phyloP scores from a whole-genome alignment of 108 stramenopile species.

The Skeletonema marinoi region DNA sequence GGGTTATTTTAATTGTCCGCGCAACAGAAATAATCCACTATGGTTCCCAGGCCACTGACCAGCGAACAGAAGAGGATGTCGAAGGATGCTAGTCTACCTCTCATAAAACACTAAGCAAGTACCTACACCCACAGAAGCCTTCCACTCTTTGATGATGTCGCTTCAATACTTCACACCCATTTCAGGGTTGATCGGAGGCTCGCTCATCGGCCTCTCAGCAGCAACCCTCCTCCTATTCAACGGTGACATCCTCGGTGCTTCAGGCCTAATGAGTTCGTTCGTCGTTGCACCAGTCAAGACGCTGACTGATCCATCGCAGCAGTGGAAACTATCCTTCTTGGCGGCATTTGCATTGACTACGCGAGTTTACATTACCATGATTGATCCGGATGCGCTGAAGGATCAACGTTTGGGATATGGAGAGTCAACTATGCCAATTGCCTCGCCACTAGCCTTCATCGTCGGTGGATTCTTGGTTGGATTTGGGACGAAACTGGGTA shows the following conservation, averaged over 20 bases:
- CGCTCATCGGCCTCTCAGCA: constrained; percentile 44
- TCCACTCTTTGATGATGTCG: constrained; percentile 1
- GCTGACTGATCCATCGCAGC: constrained; percentile 21
- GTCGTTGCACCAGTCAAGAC: constrained; percentile 26
- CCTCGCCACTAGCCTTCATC: constrained; percentile 47
- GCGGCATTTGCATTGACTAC: constrained; percentile 54
- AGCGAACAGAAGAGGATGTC: too few species aligned
- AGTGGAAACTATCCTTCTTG: constrained; percentile 58
- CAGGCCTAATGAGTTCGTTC: constrained; percentile 47
- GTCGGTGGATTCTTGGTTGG: constrained; percentile 76
- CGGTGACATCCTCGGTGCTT: constrained; percentile 63
- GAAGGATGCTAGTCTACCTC: too few species aligned
- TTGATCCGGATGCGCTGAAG: constrained; percentile 35
- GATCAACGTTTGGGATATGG: constrained; percentile 25
- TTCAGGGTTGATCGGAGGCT: constrained; percentile 30
- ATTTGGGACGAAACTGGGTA: constrained; percentile 70
- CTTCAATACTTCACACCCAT: constrained; percentile 43
- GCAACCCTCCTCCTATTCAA: constrained; percentile 52
- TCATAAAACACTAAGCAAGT: too few species aligned
- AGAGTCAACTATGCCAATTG: constrained; percentile 18
- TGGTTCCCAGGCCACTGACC: too few species aligned
- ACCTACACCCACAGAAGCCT: too few species aligned
- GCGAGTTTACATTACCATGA: constrained; percentile 28
- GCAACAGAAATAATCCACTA: too few species aligned
- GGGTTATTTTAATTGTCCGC: too few species aligned